Percentiles rank a stretch among this genome's conserved stretches.
Conservation (phyloP, 192 early-diverging fungal genomes). For the Chytriomyces sp. region DNA sequence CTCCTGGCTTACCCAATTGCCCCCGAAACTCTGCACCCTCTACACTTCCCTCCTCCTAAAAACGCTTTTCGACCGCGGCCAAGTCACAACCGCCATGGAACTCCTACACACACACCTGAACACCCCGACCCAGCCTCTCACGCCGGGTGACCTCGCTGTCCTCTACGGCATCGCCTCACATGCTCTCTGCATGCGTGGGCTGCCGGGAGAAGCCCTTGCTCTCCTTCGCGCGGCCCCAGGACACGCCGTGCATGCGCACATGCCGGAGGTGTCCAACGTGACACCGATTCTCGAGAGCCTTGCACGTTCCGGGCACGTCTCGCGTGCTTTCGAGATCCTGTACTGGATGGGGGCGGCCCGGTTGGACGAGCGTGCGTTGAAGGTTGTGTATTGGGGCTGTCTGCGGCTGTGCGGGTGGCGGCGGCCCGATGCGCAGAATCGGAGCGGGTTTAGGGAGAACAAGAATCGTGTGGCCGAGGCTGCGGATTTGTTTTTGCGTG, state of each 20-base stretch:
- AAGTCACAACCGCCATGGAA: no score
- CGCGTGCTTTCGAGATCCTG: not conserved
- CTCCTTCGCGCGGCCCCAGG: not conserved
- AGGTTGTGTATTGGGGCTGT: conserved; percentile 13
- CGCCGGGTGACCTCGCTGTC: not conserved
- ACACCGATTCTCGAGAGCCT: conserved; percentile 1
- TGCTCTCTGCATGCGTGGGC: not conserved
- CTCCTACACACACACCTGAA: no score
- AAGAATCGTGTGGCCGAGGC: no score
- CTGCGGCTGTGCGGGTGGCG: not conserved
- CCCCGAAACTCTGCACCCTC: no score
- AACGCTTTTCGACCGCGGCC: no score
- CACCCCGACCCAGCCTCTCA: no score
- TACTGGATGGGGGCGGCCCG: not conserved
- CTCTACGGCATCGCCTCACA: conserved; percentile 5
- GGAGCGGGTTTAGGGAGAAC: no score
- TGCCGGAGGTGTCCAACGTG: not conserved
- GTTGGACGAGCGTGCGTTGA: not conserved
- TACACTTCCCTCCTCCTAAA: no score
- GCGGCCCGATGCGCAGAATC: no score
- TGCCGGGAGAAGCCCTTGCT: not conserved
- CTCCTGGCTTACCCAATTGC: no score
- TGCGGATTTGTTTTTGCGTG: no score
- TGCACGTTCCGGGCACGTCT: not conserved
- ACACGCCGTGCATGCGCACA: not conserved